Base-by-base conservation (phyloP, 345 rosid species). In the Lepidium didymum region DNA sequence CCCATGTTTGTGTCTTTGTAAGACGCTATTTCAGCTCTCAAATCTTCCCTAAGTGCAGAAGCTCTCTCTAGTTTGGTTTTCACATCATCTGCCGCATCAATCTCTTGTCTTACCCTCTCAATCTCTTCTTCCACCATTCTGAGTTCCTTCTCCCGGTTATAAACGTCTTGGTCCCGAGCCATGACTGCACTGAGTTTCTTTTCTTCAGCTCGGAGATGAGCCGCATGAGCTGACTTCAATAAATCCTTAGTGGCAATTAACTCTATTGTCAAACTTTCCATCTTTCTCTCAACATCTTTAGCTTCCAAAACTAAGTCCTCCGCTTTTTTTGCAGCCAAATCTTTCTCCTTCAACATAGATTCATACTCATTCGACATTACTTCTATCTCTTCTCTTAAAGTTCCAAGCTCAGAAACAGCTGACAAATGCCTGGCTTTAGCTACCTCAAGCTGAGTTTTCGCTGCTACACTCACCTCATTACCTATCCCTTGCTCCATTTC, bases 401-500 rank as follows among this genome's bases (percentile, higher is more conserved):
- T 70, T 68, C 82, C 66, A 47, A 90, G 76, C 76, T 94, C 99
- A 3, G 91, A 75, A 78, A 86, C 77, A 6, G 99, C 96, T 14
- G 92, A 81, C 2, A 78, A 25, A 67, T 94, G 82, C 75, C 99
- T 87, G 42, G 86, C 79, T 85, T 78, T 89, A 66, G 99, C 97
- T 60, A 94, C 96, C 80, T 91, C 92, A 44, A 91, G 86, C 79
- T 94, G 97, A 2, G 91, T 78, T 87, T 86, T 94, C 16, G 91
- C 87, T 27, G 95, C 99, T 23, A 90, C 87, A 57, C 97, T 91
- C 13, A 67, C 81, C 36, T 91, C 99, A 36, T 81, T 87, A 19
- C 85, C 91, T 68, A 91, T 84, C 31, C 99, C 99, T 71, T 89
- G 90, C 72, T 94, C 91, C 84, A 94, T 82, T 77, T 94, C 97